A percentile compares a stretch with the other conserved stretches of the same genome.
Evolutionary conservation across 768 basidiomycete species (phyloP).

Genomic region (Mycena pura): DNA sequence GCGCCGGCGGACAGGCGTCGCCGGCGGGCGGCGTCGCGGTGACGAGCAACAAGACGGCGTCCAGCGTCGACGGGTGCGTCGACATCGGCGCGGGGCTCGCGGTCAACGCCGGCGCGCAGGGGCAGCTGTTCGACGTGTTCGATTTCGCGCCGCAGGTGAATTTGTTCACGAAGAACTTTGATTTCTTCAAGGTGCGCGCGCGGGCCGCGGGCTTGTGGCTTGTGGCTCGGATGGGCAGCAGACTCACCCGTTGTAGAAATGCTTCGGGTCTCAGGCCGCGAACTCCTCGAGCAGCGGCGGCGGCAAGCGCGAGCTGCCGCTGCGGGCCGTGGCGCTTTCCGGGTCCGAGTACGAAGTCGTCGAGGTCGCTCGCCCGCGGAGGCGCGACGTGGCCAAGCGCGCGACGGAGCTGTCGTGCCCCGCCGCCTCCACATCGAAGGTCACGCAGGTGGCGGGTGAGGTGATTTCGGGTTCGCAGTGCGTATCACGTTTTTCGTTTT

Average conservation of each 20-base stretch:
- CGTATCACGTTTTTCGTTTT: no score
- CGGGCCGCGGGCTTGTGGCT: neutral
- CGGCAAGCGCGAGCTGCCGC: no score
- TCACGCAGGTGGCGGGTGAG: slow-evolving; percentile 12
- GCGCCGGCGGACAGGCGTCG: slow-evolving; percentile 1
- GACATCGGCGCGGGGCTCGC: slow-evolving; percentile 41
- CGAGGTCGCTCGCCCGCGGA: neutral
- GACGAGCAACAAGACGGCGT: slow-evolving; percentile 5
- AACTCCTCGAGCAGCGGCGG: slow-evolving; percentile 8
- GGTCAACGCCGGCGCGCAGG: slow-evolving; percentile 48
- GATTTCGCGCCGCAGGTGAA: slow-evolving; percentile 37
- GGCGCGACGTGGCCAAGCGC: slow-evolving; percentile 1
- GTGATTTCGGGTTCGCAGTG: slow-evolving; percentile 11
- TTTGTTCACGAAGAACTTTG: slow-evolving; percentile 46
- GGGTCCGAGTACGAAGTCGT: neutral
- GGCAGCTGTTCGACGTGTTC: slow-evolving; percentile 47
- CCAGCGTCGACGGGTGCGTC: slow-evolving; percentile 41
- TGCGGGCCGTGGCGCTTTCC: neutral
- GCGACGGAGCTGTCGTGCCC: slow-evolving; percentile 7
- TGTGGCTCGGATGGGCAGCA: neutral
- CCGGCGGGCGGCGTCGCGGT: neutral
- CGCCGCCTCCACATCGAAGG: neutral
- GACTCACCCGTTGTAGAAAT: slow-evolving; percentile 12
- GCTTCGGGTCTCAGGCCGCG: slow-evolving; percentile 16
- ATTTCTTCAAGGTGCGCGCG: slow-evolving; percentile 40